Evolutionary conservation across 208 protist genomes (phyloP).

Genomic region (Wallacemonas sp.): DNA sequence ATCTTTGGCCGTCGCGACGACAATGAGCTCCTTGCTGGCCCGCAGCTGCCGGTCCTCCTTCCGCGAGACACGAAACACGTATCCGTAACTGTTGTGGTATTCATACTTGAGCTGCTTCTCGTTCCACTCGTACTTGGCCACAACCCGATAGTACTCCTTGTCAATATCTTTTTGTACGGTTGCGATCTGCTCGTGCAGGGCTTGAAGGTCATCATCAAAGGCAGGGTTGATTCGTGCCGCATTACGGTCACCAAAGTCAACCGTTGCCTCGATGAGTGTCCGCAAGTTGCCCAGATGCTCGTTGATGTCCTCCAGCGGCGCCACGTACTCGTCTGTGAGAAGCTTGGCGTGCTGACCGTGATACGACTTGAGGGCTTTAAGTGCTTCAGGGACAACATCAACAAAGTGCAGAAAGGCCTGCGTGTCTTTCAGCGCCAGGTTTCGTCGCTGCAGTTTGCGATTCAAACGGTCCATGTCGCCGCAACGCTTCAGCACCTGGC

Average conservation of each 20-base stretch:
- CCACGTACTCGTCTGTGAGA: constrained; percentile 81
- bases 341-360: constrained; percentile 70
- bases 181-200: constrained; percentile 74
- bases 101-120: constrained; percentile 93
- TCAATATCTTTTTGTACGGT: constrained; percentile 73
- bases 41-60: constrained; percentile 92
- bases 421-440: constrained; percentile 84
- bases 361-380: constrained; percentile 72
- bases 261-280: constrained; percentile 77
- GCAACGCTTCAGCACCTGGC: constrained; percentile 87
- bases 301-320: constrained; percentile 84
- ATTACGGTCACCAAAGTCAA: constrained; percentile 82
- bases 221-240: constrained; percentile 87
- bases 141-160: constrained; percentile 60
- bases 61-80: constrained; percentile 90
- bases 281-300: constrained; percentile 80
- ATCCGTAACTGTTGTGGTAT: constrained; percentile 83
- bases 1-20: constrained; percentile 92
- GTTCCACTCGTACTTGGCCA: constrained; percentile 75
- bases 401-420: constrained; percentile 88
- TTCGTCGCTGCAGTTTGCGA: constrained; percentile 89
- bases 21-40: constrained; percentile 69
- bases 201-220: constrained; percentile 94
- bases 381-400: constrained; percentile 42
- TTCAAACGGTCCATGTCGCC: constrained; percentile 94